Base-by-base conservation (phyloP, 2,329 filamentous ascomycete genomes). In the Penicillium sp. region DNA sequence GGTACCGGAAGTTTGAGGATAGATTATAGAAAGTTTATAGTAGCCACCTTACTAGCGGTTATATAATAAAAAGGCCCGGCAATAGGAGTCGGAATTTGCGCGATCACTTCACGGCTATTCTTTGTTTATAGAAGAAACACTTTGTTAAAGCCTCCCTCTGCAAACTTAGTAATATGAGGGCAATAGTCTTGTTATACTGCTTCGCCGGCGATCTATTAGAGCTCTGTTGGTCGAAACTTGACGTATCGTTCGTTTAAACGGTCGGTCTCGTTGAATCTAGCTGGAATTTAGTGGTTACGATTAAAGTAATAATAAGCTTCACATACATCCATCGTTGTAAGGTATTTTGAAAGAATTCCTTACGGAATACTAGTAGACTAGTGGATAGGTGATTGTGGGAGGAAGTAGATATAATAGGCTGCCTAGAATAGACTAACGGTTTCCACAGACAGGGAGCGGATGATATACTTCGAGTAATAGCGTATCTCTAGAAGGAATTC, bases 1-100 rank as follows among this genome's bases (percentile, higher is more conserved):
- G 76, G 75, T 13, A 78, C 70, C 6, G 74, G 75, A 31, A 77
- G 55, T 54, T 65, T 49, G 17, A 73, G 63, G n/a, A 69, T 21
- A 61, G 6, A 15, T 43, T 65, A 64, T 12, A 72, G 55, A 57
- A 72, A 71, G 23, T 65, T 33, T 38, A 67, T 66, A 0, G 67
- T 68, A 25, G 67, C 66, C 15, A 72, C 66, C 48, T 73, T 65
- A 43, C 63, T 70, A 1, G 68, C 66, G 6, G 68, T 71, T 29
- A 60, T 68, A 42, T 68, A 67, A 59, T 55, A 57, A 55, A 63
- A 55, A 43, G 64, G 65, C 17, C 70, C 68, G 29, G 68, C 63
- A 59, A 71, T 65, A 2, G 60, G 64, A 33, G 65, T 71, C 2
- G 70, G 68, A 59, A 72, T 69, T 47, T 66, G 68, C 17, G 68